Evolutionary conservation across 495 filamentous ascomycete genomes (phyloP), one percentile per base, ranked within the genome.

Genomic region (Aspergillus hancockii): DNA sequence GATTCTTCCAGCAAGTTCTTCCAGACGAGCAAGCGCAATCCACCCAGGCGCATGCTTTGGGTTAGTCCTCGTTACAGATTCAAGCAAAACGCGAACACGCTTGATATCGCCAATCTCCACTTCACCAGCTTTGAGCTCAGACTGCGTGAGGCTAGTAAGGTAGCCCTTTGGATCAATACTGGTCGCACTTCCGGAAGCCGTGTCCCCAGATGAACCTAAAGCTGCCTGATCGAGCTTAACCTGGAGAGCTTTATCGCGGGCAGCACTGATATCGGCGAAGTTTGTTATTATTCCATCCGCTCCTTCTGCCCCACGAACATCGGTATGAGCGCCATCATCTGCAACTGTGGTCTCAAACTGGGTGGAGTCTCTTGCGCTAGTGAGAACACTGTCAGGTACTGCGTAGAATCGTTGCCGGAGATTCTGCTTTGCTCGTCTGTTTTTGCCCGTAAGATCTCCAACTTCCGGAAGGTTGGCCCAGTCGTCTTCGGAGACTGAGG

Each of bases 161-260:
- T 99, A 99, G 32, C 94, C 94, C 70, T 91, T 93, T 0, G 92
- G 91, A 67, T 99, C 95, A 63, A 99, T 91, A 60, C 86, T 97
- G 12, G 91, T 97, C 19, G 93, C 82, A 57, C 86, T 96, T 31
- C 94, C 94, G 3, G 84, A 81, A 1, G 84, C 76, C 7, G 89
- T 81, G 40, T 92, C 90, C n/a, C 82, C 83, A 14, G 83, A 83
- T 12, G 85, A 85, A 28, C 80, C 88, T 53, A 87, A 79, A 10
- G 91, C 92, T 40, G 92, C 92, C 70, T 95, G 90, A 64, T 98
- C 94, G 9, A 99, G 83, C 53, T 90, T 83, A 12, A 96, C 94
- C 65, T 94, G 85, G 19, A 99, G 82, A 5, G 96, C 93, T 69
- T 93, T 96, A 73, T 96, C 90, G 75, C 93, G 85, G 41, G 94